Evolutionary conservation across 345 rosid species (phyloP), one percentile per base, ranked within the genome.

Genomic region (Pseudoturritis turrita): DNA sequence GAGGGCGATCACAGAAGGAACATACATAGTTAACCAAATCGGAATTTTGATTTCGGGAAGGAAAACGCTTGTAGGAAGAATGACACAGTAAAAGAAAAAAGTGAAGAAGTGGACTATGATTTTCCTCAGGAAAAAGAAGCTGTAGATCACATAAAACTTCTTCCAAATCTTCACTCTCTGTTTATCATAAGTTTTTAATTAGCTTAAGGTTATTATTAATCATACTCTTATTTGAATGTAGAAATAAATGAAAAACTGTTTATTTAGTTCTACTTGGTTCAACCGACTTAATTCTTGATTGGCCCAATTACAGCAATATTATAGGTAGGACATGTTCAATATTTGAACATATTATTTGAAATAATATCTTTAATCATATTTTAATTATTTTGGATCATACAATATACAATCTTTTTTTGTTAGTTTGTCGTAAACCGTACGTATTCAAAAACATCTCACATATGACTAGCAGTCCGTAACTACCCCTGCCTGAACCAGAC

Each of bases 71-170:
- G 57, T 37, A 10, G 77, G 77, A 46, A 66, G 71, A 65, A 74
- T 21, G 18, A 74, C 66, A 41, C 78, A 66, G 46, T 74, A 74
- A 33, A 74, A 74, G 37, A 55, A 65, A 36, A 58, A 74, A 39
- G 68, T 74, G 65, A 66, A 40, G 17, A 37, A 36, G 21, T 74
- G 78, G 36, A 68, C 52, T 19, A 74, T 19, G 72, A 74, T 66
- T 58, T 66, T 74, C 44, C 78, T 5, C 47, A 74, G 25, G 14
- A 66, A 47, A 59, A 74, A 74, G 60, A 74, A 74, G 28, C 72
- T 74, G 26, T 74, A 74, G 19, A 74, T 74, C 68, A 74, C 54
- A 12, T 74, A 74, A 37, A 66, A 46, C 61, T 66, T 74, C 68
- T 49, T 74, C 78, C 73, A 49, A 22, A 58, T 17, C 52, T 45